A percentile compares a stretch with the other conserved stretches of the same genome.
Evolutionary conservation across 768 basidiomycete species (phyloP).

Genomic region (Lactarius quietus): DNA sequence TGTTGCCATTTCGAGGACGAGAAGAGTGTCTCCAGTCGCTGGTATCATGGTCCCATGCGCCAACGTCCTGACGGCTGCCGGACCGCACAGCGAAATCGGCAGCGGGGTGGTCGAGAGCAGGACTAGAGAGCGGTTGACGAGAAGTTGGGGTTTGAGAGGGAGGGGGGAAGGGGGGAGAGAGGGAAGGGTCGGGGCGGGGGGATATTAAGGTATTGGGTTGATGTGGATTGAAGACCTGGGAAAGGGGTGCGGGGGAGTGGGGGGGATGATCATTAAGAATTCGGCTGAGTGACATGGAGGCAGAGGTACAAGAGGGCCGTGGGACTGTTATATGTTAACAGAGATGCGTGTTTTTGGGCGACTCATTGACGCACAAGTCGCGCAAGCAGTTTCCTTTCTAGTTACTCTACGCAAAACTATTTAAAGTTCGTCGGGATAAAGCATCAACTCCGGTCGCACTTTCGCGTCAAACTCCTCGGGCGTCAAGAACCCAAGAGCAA

Average conservation of each 20-base stretch:
- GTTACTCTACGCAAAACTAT: constrained; percentile 7
- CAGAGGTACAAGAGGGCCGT: constrained; percentile 17
- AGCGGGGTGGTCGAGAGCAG: constrained; percentile 32
- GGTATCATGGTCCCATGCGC: constrained; percentile 40
- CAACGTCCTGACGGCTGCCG: constrained; percentile 37
- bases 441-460: constrained; percentile 89
- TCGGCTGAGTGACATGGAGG: constrained; percentile 28
- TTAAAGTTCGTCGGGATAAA: constrained; percentile 60
- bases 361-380: constrained; percentile 24
- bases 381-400: constrained; percentile 26
- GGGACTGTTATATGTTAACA: constrained; percentile 15
- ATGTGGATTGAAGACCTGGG: constrained; percentile 34
- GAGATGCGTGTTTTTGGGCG: constrained; percentile 8
- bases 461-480: constrained; percentile 92
- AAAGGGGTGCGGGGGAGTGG: constrained; percentile 30
- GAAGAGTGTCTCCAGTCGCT: constrained; percentile 40
- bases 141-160: constrained; percentile 22
- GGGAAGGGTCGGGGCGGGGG: constrained; percentile 22
- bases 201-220: constrained; percentile 29
- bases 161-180: constrained; percentile 21
- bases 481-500: constrained; percentile 79
- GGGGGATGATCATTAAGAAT: constrained; percentile 49
- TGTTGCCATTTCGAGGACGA: constrained; percentile 37
- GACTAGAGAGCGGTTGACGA: constrained; percentile 28
- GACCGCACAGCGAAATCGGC: constrained; percentile 39